Evolutionary conservation across 495 filamentous ascomycete species (phyloP).

Genomic region (Xylaria bambusicola): DNA sequence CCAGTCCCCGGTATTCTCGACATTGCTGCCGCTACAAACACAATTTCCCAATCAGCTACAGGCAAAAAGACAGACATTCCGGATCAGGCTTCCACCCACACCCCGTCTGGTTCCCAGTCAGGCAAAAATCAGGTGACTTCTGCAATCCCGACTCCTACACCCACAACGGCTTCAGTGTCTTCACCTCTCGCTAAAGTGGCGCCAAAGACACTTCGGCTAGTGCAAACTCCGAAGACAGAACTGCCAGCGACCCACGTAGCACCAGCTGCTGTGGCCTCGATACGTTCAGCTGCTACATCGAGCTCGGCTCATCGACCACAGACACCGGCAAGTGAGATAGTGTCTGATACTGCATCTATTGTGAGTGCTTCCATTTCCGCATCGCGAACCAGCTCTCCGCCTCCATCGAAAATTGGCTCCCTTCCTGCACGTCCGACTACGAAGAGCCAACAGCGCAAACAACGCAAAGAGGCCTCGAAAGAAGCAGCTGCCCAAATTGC

Average conservation of each 20-base stretch:
- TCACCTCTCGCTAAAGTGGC: slow-evolving; percentile 46
- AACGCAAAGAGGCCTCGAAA: slow-evolving; percentile 71
- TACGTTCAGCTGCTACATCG: slow-evolving; percentile 44
- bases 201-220: slow-evolving; percentile 66
- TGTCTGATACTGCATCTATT: slow-evolving; percentile 75
- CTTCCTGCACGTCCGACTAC: slow-evolving; percentile 78
- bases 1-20: slow-evolving; percentile 63
- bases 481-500: slow-evolving; percentile 54
- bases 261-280: slow-evolving; percentile 29
- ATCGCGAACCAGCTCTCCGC: slow-evolving; percentile 76
- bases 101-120: slow-evolving; percentile 16
- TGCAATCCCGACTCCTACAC: slow-evolving; percentile 52
- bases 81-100: slow-evolving; percentile 32
- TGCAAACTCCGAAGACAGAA: slow-evolving; percentile 73
- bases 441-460: slow-evolving; percentile 89
- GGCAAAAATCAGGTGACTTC: slow-evolving; percentile 39
- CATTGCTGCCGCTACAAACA: slow-evolving; percentile 58
- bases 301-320: slow-evolving; percentile 62
- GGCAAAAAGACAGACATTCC: slow-evolving; percentile 28
- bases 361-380: slow-evolving; percentile 79
- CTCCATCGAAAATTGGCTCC: slow-evolving; percentile 68
- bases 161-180: slow-evolving; percentile 47
- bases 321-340: slow-evolving; percentile 73
- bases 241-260: slow-evolving; percentile 43
- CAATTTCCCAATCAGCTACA: slow-evolving; percentile 29